phyloP scores from a whole-genome alignment of 2,329 filamentous ascomycete genomes.

The Alternaria incomplexa region DNA sequence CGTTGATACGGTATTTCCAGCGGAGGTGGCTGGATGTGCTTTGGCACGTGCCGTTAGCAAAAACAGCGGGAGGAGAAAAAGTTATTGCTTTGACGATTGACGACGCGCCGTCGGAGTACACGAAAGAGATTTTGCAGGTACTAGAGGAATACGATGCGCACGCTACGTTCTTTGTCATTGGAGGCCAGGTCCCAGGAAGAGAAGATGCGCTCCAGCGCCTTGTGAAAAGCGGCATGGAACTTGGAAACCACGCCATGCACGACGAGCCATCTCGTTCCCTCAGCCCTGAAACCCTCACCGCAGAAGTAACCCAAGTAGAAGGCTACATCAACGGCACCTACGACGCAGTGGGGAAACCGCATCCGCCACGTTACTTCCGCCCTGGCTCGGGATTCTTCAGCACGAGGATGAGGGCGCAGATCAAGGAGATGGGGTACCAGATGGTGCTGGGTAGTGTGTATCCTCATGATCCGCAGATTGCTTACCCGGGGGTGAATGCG shows the following conservation, averaged over 20 bases:
- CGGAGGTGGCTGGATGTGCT: conserved; percentile 78
- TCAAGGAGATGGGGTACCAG: conserved; percentile 68
- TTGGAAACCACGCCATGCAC: conserved; percentile 89
- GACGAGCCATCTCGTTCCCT: conserved; percentile 77
- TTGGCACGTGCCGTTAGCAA: conserved; percentile 67
- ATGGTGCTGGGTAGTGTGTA: conserved; percentile 85
- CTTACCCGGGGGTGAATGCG: conserved; percentile 72
- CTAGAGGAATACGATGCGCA: conserved; percentile 69
- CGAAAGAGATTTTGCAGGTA: conserved; percentile 70
- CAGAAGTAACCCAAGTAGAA: conserved; percentile 71
- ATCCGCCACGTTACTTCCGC: conserved; percentile 73
- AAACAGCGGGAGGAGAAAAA: conserved; percentile 54
- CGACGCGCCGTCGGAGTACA: conserved; percentile 79
- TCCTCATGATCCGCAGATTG: conserved; percentile 89
- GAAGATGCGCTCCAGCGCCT: conserved; percentile 58
- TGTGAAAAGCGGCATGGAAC: conserved; percentile 61
- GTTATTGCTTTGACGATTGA: conserved; percentile 85
- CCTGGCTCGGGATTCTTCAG: conserved; percentile 88
- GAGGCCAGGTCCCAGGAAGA: conserved; percentile 69
- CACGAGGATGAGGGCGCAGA: conserved; percentile 66
- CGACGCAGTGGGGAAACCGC: conserved; percentile 42
- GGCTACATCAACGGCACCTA: conserved; percentile 65
- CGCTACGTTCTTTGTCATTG: conserved; percentile 91
- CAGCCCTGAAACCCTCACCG: conserved; percentile 62
- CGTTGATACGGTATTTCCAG: conserved; percentile 73